These are phyloP conservation scores for Melaleuca quinquenervia DNA, from an alignment of 345 rosid genomes.

Conservation along the genomic window DNA sequence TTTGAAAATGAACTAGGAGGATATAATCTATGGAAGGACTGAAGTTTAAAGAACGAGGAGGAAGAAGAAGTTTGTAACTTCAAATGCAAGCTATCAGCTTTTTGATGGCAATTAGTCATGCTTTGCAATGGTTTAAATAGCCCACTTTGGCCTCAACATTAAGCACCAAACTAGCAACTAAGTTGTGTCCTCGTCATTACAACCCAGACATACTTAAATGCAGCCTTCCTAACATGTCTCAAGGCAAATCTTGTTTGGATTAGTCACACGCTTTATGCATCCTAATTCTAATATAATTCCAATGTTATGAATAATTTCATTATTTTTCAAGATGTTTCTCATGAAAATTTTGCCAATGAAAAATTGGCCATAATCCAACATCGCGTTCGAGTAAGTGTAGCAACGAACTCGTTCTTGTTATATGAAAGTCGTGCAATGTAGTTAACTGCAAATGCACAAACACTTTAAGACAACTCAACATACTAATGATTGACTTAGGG, in stretches of 20 bases:
- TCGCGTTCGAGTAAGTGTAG: not conserved
- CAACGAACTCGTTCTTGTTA: not conserved
- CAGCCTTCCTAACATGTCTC: not conserved
- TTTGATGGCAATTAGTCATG: not conserved
- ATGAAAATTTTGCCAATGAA: not conserved
- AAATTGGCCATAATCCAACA: not conserved
- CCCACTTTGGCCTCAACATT: not conserved
- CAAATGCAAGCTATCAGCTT: slow-evolving; percentile 4
- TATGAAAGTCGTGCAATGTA: not conserved
- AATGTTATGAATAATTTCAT: not conserved
- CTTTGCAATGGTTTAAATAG: not conserved
- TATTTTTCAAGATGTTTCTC: not conserved
- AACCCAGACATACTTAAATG: not conserved
- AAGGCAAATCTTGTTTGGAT: not conserved
- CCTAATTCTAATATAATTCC: not conserved
- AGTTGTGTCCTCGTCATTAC: not conserved
- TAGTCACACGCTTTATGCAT: not conserved
- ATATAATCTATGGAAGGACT: not conserved
- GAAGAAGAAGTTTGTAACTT: not conserved
- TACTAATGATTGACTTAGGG: not conserved
- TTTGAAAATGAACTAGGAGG: not conserved
- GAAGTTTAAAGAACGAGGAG: not conserved
- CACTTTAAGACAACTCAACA: not conserved
- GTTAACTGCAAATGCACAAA: not conserved
- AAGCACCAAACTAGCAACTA: not conserved